A percentile compares a stretch with the other conserved stretches of the same genome.
phyloP scores from a whole-genome alignment of 202 grass and related monocot genomes.

The Bolboschoenoplectus hybrid region DNA sequence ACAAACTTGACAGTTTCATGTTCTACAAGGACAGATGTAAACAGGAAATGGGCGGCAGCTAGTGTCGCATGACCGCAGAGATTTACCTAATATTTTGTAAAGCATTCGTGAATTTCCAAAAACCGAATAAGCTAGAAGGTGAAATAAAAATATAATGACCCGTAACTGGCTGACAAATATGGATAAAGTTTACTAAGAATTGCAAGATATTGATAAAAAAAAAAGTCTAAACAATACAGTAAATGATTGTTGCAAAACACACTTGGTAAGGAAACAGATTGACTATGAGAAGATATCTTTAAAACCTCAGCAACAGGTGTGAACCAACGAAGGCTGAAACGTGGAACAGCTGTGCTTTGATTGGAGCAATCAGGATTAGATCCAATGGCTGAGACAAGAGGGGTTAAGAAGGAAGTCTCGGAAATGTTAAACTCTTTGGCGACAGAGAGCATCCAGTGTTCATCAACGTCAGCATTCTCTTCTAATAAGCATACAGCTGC shows the following conservation, averaged over 20 bases:
- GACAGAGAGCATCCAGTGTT: slow-evolving; percentile 72
- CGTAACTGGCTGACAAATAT: not conserved
- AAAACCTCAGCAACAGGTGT: slow-evolving; percentile 67
- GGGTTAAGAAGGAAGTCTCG: slow-evolving; percentile 55
- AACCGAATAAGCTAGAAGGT: too few relatives aligned
- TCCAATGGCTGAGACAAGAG: not conserved
- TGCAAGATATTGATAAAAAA: not conserved
- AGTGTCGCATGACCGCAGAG: slow-evolving; percentile 65
- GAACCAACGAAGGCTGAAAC: slow-evolving; percentile 85
- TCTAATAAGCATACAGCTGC: slow-evolving; percentile 76
- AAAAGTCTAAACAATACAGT: not conserved
- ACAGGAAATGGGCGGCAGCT: slow-evolving; percentile 59
- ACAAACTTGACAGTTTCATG: slow-evolving; percentile 42
- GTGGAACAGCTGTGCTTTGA: slow-evolving; percentile 12
- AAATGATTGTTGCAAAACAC: not conserved
- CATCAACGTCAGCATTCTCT: slow-evolving; percentile 43
- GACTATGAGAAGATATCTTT: too few relatives aligned
- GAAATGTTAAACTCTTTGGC: slow-evolving; percentile 84
- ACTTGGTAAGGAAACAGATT: not conserved
- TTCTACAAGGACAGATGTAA: slow-evolving; percentile 43
- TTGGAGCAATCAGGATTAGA: not conserved
- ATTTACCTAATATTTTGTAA: slow-evolving; percentile 44
- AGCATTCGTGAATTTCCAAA: not conserved
- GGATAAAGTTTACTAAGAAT: not conserved
- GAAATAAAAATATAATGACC: too few relatives aligned